A percentile compares a stretch with the other conserved stretches of the same genome.
Evolutionary conservation across 495 filamentous ascomycete species (phyloP).

Genomic region (Xylaria longipes): DNA sequence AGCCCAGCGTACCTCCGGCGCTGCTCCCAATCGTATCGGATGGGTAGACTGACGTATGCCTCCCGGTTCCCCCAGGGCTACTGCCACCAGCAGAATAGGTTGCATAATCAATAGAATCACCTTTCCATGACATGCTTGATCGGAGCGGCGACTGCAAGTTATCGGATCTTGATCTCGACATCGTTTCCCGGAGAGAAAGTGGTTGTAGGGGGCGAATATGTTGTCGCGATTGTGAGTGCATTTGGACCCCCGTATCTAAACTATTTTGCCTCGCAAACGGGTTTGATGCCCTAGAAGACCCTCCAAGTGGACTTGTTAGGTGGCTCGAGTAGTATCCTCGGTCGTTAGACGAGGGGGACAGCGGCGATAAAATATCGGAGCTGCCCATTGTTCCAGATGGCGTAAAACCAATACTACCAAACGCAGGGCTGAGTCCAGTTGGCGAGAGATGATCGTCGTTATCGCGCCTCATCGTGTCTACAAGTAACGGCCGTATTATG

Average conservation of each 20-base stretch:
- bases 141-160: conserved; percentile 64
- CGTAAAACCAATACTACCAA: conserved; percentile 67
- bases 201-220: conserved; percentile 60
- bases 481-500: conserved; percentile 66
- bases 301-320: conserved; percentile 54
- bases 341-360: conserved; percentile 58
- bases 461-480: conserved; percentile 64
- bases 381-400: conserved; percentile 53
- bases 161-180: conserved; percentile 65
- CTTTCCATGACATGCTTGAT: conserved; percentile 68
- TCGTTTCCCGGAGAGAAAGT: conserved; percentile 64
- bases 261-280: conserved; percentile 61
- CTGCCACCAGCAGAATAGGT: conserved; percentile 47
- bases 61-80: conserved; percentile 52
- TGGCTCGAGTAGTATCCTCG: conserved; percentile 60
- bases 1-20: conserved; percentile 48
- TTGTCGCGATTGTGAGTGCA: conserved; percentile 52
- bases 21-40: conserved; percentile 46
- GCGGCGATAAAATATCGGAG: conserved; percentile 60
- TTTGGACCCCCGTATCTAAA: conserved; percentile 53
- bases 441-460: conserved; percentile 65
- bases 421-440: conserved; percentile 66
- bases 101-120: conserved; percentile 62
- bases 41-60: conserved; percentile 52
- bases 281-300: conserved; percentile 59